These are phyloP conservation scores for Scedosporium apiospermum DNA, from an alignment of 2,329 filamentous ascomycete species.

Conservation along the genomic window DNA sequence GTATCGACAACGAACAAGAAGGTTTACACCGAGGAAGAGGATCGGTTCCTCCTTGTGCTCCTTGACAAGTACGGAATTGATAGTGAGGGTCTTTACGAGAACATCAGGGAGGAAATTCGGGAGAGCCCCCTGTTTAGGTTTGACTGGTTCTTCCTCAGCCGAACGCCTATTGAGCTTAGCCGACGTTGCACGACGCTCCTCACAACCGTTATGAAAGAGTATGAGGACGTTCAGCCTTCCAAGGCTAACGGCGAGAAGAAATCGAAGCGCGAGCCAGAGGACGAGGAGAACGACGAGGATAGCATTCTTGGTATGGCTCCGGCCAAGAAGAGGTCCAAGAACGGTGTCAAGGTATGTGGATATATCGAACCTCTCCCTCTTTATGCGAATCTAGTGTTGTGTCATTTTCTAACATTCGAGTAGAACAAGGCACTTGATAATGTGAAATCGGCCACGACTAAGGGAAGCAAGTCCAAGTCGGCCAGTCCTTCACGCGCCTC, in stretches of 20 bases:
- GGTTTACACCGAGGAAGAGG: constrained; percentile 97
- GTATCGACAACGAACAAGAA: constrained; percentile 99
- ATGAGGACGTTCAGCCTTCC: constrained; percentile 56
- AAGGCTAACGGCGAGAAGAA: constrained; percentile 50
- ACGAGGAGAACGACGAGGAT: constrained; percentile 78
- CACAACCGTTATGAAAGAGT: constrained; percentile 90
- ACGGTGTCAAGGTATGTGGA: constrained; percentile 67
- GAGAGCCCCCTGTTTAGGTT: constrained; percentile 93
- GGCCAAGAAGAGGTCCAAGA: constrained; percentile 93
- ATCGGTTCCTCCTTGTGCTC: constrained; percentile 88
- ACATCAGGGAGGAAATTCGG: constrained; percentile 93
- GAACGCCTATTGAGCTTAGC: constrained; percentile 86
- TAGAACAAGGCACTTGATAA: constrained; percentile 92
- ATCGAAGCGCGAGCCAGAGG: constrained; percentile 65
- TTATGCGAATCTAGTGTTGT: background rate
- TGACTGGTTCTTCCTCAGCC: constrained; percentile 97
- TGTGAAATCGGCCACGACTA: constrained; percentile 52
- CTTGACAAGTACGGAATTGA: constrained; percentile 89
- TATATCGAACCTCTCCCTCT: background rate
- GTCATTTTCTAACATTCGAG: constrained; percentile 4
- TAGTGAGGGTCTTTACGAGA: constrained; percentile 80
- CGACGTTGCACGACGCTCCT: constrained; percentile 89
- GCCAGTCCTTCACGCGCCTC: constrained; percentile 73
- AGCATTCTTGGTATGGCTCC: constrained; percentile 70
- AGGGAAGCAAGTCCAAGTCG: constrained; percentile 64